Base-by-base conservation (phyloP, 257 asterid genomes). In the Coffea canephora region DNA sequence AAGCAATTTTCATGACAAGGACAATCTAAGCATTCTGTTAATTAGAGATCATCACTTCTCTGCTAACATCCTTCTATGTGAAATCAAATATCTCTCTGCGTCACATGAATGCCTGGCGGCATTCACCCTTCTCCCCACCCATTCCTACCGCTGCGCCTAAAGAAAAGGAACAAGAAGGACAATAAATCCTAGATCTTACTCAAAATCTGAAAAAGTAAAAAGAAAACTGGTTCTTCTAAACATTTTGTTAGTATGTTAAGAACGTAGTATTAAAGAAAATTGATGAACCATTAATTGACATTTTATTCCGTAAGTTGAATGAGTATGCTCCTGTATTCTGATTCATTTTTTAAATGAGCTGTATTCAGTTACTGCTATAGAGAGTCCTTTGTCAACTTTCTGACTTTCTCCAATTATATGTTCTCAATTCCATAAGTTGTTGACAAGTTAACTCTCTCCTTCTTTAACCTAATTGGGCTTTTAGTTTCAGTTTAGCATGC, bases 401-500 rank as follows among this genome's bases (percentile, higher is more conserved):
- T 12, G 71, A 66, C 19, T 1, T 65, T 65, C 41, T 62, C 11
- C 39, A 27, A 31, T 27, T 27, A 14, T 14, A 66, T 13, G 70
- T 66, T 66, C 45, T 66, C 31, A 5, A 66, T 65, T 65, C 25
- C 18, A 62, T 8, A 73, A 75, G 43, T 3, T 45, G 21, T 62
- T 61, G 25, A 43, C 13, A 62, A 31, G 2, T 25, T 15, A 4
- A 54, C 13, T 18, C 23, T 34, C 1, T 34, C 77, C 7, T 8
- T 45, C 61, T 55, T 57, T 61, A 65, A 59, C 6, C 13, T 15
- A 49, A 19, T 67, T 68, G 15, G 3, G 1, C 45, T 74, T 61
- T 43, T 92, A 93, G 97, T 88, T 93, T 77, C 97, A 91, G 87
- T 93, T 91, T 82, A 79, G 97, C 69, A 86, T 90, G 82, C 86